Percentiles rank a stretch among this genome's conserved stretches.
phyloP scores from a whole-genome alignment of 2,329 filamentous ascomycete species.

The Aspergillus sergii region DNA sequence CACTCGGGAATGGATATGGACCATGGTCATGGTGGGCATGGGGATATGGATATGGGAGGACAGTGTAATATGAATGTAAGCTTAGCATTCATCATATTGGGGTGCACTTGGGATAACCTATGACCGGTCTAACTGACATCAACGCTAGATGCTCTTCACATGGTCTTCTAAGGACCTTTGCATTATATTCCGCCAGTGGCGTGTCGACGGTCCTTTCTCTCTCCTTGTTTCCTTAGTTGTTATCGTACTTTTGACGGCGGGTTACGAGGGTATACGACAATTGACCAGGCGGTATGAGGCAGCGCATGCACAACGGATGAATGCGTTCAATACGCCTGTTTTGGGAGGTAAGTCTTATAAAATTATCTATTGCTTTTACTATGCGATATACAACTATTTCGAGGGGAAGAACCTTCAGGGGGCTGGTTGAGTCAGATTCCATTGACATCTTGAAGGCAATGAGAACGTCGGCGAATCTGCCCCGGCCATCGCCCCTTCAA shows the following conservation, averaged over 20 bases:
- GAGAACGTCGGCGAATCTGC: constrained; percentile 35
- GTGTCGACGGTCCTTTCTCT: constrained; percentile 71
- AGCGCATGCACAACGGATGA: constrained; percentile 53
- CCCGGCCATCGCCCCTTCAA: constrained; percentile 27
- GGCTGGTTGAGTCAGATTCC: constrained; percentile 14
- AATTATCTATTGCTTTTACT: constrained; percentile 14
- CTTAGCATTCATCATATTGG: not conserved
- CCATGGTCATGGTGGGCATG: constrained; percentile 46
- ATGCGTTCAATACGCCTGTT: constrained; percentile 43
- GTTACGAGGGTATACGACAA: constrained; percentile 87
- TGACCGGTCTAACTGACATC: constrained; percentile 13
- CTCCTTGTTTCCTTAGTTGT: constrained; percentile 81
- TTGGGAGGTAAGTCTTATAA: constrained; percentile 32
- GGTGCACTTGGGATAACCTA: not conserved
- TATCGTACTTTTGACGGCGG: constrained; percentile 81
- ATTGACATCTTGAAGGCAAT: constrained; percentile 36
- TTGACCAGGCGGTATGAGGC: constrained; percentile 75
- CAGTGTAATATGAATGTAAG: constrained; percentile 92
- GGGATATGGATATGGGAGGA: constrained; percentile 59
- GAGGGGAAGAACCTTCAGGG: constrained; percentile 1
- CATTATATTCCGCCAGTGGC: constrained; percentile 93
- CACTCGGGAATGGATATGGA: constrained; percentile 47
- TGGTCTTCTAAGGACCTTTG: constrained; percentile 94
- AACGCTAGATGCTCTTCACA: constrained; percentile 87
- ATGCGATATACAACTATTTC: constrained; percentile 14